Percentiles rank a stretch among this genome's conserved stretches.
phyloP scores from a whole-genome alignment of 23 red algal genomes.

The Gracilaria gracilis region DNA sequence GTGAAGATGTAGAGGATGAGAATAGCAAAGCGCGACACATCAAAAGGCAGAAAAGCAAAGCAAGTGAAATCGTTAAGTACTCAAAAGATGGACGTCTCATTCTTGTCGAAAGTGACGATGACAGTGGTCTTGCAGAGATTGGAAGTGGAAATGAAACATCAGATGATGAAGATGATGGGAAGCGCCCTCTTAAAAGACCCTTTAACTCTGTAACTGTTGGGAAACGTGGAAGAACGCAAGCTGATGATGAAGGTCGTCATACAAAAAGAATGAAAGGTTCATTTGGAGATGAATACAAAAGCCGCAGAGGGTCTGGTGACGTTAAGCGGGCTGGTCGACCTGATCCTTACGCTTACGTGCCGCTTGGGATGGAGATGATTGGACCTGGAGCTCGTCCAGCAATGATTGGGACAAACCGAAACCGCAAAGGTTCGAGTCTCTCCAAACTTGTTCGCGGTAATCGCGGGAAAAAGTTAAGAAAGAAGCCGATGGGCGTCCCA shows the following conservation, averaged over 20 bases:
- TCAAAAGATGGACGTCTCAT: slow-evolving; percentile 78
- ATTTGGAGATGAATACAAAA: slow-evolving; percentile 73
- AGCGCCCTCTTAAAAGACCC: background rate
- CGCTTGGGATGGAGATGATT: slow-evolving; percentile 64
- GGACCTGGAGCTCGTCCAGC: slow-evolving; percentile 33
- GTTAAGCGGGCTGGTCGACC: slow-evolving; percentile 68
- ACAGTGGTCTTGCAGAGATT: slow-evolving; percentile 52
- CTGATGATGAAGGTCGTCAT: slow-evolving; percentile 8
- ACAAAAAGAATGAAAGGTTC: slow-evolving; percentile 64
- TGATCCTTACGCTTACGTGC: slow-evolving; percentile 87
- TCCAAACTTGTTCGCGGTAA: background rate
- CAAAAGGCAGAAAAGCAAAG: background rate
- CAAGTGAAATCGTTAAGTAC: slow-evolving; percentile 48
- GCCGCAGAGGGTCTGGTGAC: slow-evolving; percentile 62
- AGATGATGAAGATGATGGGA: slow-evolving; percentile 38
- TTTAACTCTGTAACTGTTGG: background rate
- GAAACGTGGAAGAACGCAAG: slow-evolving; percentile 25
- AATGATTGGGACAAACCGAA: slow-evolving; percentile 23
- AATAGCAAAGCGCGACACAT: background rate
- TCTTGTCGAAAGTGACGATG: slow-evolving; percentile 75
- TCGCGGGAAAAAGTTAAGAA: background rate
- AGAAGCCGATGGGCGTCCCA: slow-evolving; percentile 1
- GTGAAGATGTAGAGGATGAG: background rate
- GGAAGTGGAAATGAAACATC: slow-evolving; percentile 36
- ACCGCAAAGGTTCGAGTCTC: slow-evolving; percentile 28